Conservation (phyloP, 2,329 filamentous ascomycete genomes). For the Metarhizium sp. region DNA sequence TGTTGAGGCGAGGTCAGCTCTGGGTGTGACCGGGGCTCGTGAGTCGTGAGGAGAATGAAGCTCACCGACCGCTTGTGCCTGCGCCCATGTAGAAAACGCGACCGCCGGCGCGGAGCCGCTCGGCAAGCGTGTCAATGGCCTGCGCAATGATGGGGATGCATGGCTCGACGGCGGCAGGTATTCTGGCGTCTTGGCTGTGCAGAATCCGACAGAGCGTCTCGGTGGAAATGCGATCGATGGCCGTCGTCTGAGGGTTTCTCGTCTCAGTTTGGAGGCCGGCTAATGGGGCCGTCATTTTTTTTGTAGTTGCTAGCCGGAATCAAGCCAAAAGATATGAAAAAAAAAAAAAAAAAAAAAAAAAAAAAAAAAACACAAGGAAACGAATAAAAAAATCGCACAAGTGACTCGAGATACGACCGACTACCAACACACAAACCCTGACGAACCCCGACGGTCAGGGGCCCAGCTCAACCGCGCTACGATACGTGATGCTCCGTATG, state of each 20-base stretch:
- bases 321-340: too few relatives aligned
- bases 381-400: too few relatives aligned
- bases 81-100: conserved; percentile 23
- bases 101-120: conserved; percentile 9
- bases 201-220: conserved; percentile 2
- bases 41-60: background rate
- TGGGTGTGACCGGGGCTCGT: background rate
- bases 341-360: too few relatives aligned
- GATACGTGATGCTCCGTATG: too few relatives aligned
- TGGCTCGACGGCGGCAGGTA: conserved; percentile 10
- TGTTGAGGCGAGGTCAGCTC: conserved; percentile 6
- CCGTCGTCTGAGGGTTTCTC: conserved; percentile 8
- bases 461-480: too few relatives aligned
- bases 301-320: too few relatives aligned
- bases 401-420: too few relatives aligned
- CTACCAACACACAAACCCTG: too few relatives aligned
- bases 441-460: too few relatives aligned
- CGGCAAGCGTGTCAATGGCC: conserved; percentile 9
- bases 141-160: conserved; percentile 10
- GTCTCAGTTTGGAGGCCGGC: conserved; percentile 11
- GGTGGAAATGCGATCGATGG: conserved; percentile 9
- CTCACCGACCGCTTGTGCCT: conserved; percentile 32
- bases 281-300: conserved; percentile 5
- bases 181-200: background rate
- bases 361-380: too few relatives aligned